phyloP scores from a whole-genome alignment of 2,329 filamentous ascomycete species.

The Drechslerella dactyloides region DNA sequence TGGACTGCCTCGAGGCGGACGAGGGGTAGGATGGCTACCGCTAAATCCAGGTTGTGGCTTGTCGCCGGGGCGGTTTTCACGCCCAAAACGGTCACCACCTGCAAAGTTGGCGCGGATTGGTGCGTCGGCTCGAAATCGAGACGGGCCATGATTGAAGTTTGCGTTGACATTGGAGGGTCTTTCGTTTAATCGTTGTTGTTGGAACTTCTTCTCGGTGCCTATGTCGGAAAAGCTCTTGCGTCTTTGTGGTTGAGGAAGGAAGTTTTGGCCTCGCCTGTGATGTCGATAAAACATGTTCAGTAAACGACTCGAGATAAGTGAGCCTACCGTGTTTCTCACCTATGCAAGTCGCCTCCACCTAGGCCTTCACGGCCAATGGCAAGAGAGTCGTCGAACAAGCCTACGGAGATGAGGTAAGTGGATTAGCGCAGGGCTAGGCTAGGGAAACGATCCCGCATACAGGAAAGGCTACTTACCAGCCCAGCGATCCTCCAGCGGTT shows the following conservation, averaged over 20 bases:
- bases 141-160: slow-evolving; percentile 10
- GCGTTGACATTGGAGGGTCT: background rate
- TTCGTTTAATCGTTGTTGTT: background rate
- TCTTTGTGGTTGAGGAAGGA: slow-evolving; percentile 19
- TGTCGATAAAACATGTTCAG: background rate
- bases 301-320: background rate
- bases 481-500: slow-evolving; percentile 26
- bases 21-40: background rate
- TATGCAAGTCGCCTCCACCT: slow-evolving; percentile 36
- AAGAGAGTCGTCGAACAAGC: slow-evolving; percentile 22
- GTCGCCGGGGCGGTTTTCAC: slow-evolving; percentile 8
- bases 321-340: slow-evolving; percentile 12
- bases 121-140: slow-evolving; percentile 27
- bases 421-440: background rate
- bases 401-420: slow-evolving; percentile 3
- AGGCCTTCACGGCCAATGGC: slow-evolving; percentile 24
- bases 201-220: background rate
- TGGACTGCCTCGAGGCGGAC: slow-evolving; percentile 1
- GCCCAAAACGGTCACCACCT: slow-evolving; percentile 8
- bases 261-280: slow-evolving; percentile 26
- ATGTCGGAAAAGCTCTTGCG: slow-evolving; percentile 32
- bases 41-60: background rate
- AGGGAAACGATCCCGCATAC: background rate
- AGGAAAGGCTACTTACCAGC: background rate
- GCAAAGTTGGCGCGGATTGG: background rate